Evolutionary conservation across 148 eudicot genomes (phyloP), one percentile per base, ranked within the genome.

Genomic region (Cornus controversa): DNA sequence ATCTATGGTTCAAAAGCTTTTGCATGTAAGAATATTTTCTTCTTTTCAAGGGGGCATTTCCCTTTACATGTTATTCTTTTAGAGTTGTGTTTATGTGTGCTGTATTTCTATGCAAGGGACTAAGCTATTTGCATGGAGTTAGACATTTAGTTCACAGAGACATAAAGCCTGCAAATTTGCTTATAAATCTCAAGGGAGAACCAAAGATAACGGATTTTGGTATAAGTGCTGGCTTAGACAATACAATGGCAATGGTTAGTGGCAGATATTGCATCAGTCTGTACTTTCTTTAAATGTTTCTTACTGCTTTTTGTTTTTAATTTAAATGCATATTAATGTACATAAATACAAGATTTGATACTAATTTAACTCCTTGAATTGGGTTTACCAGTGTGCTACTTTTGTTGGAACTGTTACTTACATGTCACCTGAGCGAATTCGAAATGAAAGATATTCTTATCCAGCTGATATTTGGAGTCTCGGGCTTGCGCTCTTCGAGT

Each of bases 401-500:
- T 95, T 95, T 85, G 96, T 95, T 80, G 99, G 99, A 75, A 95
- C 97, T 74, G 97, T 95, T 26, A 95, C 99, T 18, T 95, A 95
- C 77, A 95, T 95, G 99, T 95, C 99, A 29, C 99, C 99, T 28
- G 99, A 95, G 83, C 84, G 99, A 75, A 95, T 95, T 42, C 90
- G 97, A 71, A 95, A 95, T 73, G 99, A 95, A 78, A 93, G 79
- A 71, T 95, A 95, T 81, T 95, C 99, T 15, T 95, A 90, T 81
- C 96, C 99, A 65, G 99, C 99, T 85, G 99, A 95, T 89, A 95
- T 95, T 77, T 95, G 97, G 99, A 95, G 99, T 85, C 93, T 95
- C 66, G 99, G 99, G 34, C 97, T 95, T 83, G 97, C 98, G n/a
- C 89, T 94, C 62, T 92, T 94, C 72, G 98, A 92, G 79, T 94